A percentile compares a stretch with the other conserved stretches of the same genome.
Conservation (phyloP, 306 rosid species). For the Sechiopsis laciniata region DNA sequence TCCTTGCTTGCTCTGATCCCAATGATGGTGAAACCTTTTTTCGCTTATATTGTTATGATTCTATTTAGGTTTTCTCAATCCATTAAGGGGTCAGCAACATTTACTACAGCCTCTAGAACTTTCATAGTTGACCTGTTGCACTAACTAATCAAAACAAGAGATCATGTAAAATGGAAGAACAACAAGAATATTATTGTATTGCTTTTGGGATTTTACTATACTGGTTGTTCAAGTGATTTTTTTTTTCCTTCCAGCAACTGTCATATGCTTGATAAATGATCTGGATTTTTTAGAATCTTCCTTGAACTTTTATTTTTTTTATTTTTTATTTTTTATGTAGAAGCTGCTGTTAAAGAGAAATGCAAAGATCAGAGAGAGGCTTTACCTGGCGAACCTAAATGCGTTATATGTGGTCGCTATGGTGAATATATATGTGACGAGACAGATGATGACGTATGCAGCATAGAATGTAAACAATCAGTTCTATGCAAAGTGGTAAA, state of each 20-base stretch:
- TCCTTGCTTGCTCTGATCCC: neutral
- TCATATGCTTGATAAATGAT: neutral
- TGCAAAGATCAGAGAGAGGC: slow-evolving; percentile 65
- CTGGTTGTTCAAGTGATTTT: neutral
- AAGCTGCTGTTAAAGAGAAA: slow-evolving; percentile 44
- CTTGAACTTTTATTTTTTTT: neutral
- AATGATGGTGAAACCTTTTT: neutral
- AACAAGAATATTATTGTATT: no score
- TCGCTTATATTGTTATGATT: neutral
- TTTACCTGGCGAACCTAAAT: slow-evolving; percentile 64
- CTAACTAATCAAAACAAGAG: neutral
- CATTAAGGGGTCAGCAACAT: neutral
- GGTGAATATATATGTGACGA: slow-evolving; percentile 77
- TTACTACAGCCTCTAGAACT: neutral
- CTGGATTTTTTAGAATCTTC: neutral
- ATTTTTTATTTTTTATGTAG: slow-evolving; percentile 24
- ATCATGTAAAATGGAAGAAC: neutral
- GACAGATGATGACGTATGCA: slow-evolving; percentile 79
- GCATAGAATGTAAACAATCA: slow-evolving; percentile 72
- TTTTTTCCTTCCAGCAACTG: neutral
- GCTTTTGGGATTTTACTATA: neutral
- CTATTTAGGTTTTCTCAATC: neutral
- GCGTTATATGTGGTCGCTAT: slow-evolving; percentile 64
- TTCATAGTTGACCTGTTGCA: neutral
- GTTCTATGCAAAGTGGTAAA: slow-evolving; percentile 37